These are phyloP conservation scores for Neospermospora avenae DNA, from an alignment of 2,329 filamentous ascomycete genomes.

Conservation along the genomic window DNA sequence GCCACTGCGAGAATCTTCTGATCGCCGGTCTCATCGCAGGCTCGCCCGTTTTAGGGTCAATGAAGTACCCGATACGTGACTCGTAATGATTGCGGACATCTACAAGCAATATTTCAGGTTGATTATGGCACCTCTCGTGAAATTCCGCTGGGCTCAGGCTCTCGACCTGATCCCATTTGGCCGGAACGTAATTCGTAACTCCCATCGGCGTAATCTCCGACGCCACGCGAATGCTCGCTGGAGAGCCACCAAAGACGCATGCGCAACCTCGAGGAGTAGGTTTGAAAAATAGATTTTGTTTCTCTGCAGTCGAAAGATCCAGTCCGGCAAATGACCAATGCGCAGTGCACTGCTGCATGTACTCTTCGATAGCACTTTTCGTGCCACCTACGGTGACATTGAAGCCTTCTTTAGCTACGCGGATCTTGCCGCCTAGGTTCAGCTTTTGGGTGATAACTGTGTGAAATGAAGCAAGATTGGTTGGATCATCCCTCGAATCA, in stretches of 20 bases:
- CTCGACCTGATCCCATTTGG: slow-evolving; percentile 30
- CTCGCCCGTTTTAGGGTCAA: slow-evolving; percentile 28
- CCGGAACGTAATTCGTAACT: slow-evolving; percentile 32
- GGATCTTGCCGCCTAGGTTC: slow-evolving; percentile 32
- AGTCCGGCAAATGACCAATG: slow-evolving; percentile 34
- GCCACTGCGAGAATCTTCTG: slow-evolving; percentile 35
- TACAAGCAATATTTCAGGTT: slow-evolving; percentile 25
- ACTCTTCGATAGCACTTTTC: slow-evolving; percentile 19
- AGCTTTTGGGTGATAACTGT: slow-evolving; percentile 16
- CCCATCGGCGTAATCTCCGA: slow-evolving; percentile 36
- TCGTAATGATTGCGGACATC: slow-evolving; percentile 37
- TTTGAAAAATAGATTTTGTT: slow-evolving; percentile 30
- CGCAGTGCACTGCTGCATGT: slow-evolving; percentile 28
- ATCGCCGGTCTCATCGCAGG: slow-evolving; percentile 32
- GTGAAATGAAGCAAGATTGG: slow-evolving; percentile 28
- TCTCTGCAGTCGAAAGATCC: slow-evolving; percentile 17
- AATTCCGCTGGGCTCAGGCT: slow-evolving; percentile 30
- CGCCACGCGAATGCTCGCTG: slow-evolving; percentile 26
- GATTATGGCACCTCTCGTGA: slow-evolving; percentile 26
- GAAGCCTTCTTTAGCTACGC: slow-evolving; percentile 34
- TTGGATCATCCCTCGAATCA: slow-evolving; percentile 2
- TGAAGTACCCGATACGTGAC: slow-evolving; percentile 35
- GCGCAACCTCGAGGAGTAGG: slow-evolving; percentile 31
- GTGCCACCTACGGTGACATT: slow-evolving; percentile 35
- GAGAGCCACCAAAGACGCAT: slow-evolving; percentile 31